Evolutionary conservation across 1,284 basidiomycete species (phyloP).

Genomic region (Ceratobasidium sp.): DNA sequence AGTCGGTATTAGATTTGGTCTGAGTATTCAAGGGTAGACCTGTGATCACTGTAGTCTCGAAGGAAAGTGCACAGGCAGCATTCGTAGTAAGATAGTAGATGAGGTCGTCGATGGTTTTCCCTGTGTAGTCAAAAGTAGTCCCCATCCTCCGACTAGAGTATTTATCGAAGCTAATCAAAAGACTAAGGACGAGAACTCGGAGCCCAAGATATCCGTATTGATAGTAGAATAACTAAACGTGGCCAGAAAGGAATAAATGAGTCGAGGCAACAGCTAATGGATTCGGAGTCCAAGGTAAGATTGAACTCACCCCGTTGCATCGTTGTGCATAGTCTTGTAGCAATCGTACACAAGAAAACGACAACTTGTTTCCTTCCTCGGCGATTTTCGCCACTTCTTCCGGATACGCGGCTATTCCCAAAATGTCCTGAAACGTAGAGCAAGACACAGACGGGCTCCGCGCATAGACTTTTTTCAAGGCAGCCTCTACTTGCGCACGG

Average conservation of each 20-base stretch:
- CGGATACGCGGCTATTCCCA: neutral
- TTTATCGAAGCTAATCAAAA: neutral
- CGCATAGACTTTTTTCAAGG: neutral
- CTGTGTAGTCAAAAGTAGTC: neutral
- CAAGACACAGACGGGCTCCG: neutral
- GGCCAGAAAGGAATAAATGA: too few species aligned
- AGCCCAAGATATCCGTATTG: constrained; percentile 3
- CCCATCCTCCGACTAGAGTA: neutral
- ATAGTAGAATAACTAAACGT: neutral
- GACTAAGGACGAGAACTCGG: neutral
- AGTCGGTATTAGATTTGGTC: neutral
- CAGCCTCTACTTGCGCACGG: neutral
- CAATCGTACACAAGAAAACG: neutral
- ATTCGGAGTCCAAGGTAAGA: neutral
- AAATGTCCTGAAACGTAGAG: neutral
- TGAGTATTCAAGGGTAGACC: neutral
- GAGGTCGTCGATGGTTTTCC: neutral
- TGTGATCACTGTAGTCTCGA: neutral
- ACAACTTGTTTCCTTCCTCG: neutral
- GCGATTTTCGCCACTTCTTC: neutral
- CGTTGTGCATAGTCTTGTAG: neutral
- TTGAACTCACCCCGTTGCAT: neutral
- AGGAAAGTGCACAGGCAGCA: neutral
- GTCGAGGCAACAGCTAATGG: neutral
- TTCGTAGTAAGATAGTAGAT: neutral